These are phyloP conservation scores for Irpex lacteus DNA, from an alignment of 1,284 basidiomycete species.

Conservation along the genomic window DNA sequence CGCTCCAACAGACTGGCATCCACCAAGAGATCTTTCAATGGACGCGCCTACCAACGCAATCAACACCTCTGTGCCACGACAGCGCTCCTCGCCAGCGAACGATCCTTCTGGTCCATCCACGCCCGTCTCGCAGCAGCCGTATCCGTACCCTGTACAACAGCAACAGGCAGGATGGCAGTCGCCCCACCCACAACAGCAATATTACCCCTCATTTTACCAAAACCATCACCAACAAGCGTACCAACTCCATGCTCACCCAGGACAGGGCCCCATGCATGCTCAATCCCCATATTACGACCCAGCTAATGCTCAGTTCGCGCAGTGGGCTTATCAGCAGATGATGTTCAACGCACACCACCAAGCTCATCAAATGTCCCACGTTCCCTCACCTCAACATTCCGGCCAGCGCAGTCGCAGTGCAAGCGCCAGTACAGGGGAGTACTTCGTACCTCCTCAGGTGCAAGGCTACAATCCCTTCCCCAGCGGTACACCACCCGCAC, in stretches of 20 bases:
- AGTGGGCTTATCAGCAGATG: constrained; percentile 88
- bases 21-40: constrained; percentile 59
- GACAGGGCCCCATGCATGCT: constrained; percentile 43
- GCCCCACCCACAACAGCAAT: constrained; percentile 58
- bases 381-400: constrained; percentile 28
- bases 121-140: constrained; percentile 32
- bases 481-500: constrained; percentile 66
- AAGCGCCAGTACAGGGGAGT: constrained; percentile 42
- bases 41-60: constrained; percentile 45
- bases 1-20: constrained; percentile 69
- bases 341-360: constrained; percentile 73
- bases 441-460: constrained; percentile 51
- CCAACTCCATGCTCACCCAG: constrained; percentile 41
- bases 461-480: constrained; percentile 61
- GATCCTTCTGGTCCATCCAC: constrained; percentile 38
- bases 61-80: constrained; percentile 40
- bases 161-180: constrained; percentile 59
- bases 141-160: constrained; percentile 41
- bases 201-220: constrained; percentile 74
- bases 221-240: constrained; percentile 56
- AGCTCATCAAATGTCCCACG: constrained; percentile 41
- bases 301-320: constrained; percentile 66
- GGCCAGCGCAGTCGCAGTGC: constrained; percentile 34
- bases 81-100: constrained; percentile 55
- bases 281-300: constrained; percentile 67